phyloP scores from a whole-genome alignment of 2,329 filamentous ascomycete species.

The Penicillium sp. region DNA sequence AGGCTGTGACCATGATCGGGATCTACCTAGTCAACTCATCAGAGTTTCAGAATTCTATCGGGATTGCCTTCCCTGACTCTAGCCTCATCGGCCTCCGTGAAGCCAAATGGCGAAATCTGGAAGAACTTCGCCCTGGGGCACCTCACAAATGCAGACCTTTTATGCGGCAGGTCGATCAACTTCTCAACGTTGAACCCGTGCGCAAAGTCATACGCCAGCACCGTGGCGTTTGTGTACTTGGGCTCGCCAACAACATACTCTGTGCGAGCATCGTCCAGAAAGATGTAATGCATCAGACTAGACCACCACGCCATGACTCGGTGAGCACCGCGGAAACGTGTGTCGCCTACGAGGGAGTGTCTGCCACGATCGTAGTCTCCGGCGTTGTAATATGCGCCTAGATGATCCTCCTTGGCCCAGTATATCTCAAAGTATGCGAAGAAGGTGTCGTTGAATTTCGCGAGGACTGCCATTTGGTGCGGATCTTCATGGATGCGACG shows the following conservation, averaged over 20 bases:
- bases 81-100: too few relatives aligned
- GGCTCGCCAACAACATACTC: conserved; percentile 60
- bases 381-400: conserved; percentile 56
- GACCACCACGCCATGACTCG: conserved; percentile 58
- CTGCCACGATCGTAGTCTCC: conserved; percentile 57
- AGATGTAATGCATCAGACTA: conserved; percentile 56
- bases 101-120: too few relatives aligned
- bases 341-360: too few relatives aligned
- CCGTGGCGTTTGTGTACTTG: conserved; percentile 64
- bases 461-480: conserved; percentile 65
- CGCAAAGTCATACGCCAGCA: conserved; percentile 69
- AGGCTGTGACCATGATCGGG: too few relatives aligned
- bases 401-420: conserved; percentile 66
- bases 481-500: conserved; percentile 65
- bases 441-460: conserved; percentile 63
- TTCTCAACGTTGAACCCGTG: conserved; percentile 70
- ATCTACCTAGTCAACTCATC: too few relatives aligned
- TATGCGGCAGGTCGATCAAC: conserved; percentile 68
- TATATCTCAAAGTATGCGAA: conserved; percentile 81
- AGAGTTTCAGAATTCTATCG: too few relatives aligned
- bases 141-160: conserved; percentile 49
- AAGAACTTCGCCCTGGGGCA: not conserved
- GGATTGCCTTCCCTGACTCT: too few relatives aligned
- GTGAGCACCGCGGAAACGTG: conserved; percentile 53
- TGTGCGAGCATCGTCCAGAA: conserved; percentile 57